Conservation (phyloP, 345 rosid genomes). For the Eucalyptus leucophloia region DNA sequence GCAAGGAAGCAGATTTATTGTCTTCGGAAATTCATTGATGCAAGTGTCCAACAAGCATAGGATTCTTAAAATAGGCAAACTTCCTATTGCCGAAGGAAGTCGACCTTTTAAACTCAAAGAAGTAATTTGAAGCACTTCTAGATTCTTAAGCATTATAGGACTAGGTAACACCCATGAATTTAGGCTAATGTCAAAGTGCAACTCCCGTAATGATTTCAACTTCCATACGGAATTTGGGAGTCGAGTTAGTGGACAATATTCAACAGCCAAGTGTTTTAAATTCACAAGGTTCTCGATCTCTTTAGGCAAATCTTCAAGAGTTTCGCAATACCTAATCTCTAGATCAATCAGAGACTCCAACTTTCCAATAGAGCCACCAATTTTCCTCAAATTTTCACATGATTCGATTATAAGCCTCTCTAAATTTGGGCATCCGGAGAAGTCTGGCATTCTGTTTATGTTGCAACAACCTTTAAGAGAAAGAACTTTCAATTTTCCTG, state of each 20-base stretch:
- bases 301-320: not conserved
- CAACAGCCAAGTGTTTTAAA: not conserved
- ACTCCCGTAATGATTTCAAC: not conserved
- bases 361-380: not conserved
- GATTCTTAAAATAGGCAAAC: no score
- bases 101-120: no score
- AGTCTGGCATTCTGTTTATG: not conserved
- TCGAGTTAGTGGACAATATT: rapidly evolving
- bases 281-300: not conserved
- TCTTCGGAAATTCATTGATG: no score
- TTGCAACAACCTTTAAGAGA: rapidly evolving
- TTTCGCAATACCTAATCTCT: rapidly evolving
- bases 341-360: not conserved
- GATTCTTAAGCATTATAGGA: no score
- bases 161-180: no score
- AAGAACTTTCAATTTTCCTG: not conserved
- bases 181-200: not conserved
- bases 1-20: no score
- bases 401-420: not conserved
- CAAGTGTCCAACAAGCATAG: no score
- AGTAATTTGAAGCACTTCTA: no score
- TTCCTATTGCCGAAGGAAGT: no score
- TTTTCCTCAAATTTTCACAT: not conserved
- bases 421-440: not conserved
- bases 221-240: not conserved